phyloP scores from a whole-genome alignment of 805 yeast species.

The Saturnispora quitensis region DNA sequence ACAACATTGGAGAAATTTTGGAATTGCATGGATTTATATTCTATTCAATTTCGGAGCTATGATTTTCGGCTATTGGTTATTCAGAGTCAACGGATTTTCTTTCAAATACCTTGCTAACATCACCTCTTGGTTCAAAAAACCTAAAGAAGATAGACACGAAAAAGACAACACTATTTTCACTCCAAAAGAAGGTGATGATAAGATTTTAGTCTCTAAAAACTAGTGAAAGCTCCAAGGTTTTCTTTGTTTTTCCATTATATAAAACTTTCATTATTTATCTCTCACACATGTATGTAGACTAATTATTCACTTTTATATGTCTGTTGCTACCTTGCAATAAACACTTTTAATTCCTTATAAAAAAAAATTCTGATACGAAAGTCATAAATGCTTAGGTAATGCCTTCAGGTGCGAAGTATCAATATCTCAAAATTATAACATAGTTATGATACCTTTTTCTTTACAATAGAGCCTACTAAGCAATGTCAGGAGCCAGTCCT shows the following conservation, averaged over 20 bases:
- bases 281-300: too few species aligned
- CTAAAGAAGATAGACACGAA: slow-evolving; percentile 38
- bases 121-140: slow-evolving; percentile 30
- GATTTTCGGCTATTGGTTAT: slow-evolving; percentile 29
- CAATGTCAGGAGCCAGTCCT: slow-evolving; percentile 42
- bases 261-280: too few species aligned
- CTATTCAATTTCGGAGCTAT: slow-evolving; percentile 40
- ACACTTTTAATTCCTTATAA: too few species aligned
- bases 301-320: too few species aligned
- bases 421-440: neutral
- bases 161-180: slow-evolving; percentile 35
- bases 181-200: slow-evolving; percentile 32
- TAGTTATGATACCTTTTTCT: neutral
- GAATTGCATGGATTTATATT: slow-evolving; percentile 50
- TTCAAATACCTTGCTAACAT: slow-evolving; percentile 24
- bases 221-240: neutral
- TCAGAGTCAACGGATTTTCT: slow-evolving; percentile 31
- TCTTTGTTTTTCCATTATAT: neutral
- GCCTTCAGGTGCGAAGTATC: neutral
- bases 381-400: neutral
- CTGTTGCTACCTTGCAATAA: too few species aligned
- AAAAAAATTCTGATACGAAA: too few species aligned
- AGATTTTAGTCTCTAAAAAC: slow-evolving; percentile 22
- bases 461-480: neutral
- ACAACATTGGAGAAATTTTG: slow-evolving; percentile 58